These are phyloP conservation scores for Lentinula lateritia DNA, from an alignment of 768 basidiomycete species.

Conservation along the genomic window DNA sequence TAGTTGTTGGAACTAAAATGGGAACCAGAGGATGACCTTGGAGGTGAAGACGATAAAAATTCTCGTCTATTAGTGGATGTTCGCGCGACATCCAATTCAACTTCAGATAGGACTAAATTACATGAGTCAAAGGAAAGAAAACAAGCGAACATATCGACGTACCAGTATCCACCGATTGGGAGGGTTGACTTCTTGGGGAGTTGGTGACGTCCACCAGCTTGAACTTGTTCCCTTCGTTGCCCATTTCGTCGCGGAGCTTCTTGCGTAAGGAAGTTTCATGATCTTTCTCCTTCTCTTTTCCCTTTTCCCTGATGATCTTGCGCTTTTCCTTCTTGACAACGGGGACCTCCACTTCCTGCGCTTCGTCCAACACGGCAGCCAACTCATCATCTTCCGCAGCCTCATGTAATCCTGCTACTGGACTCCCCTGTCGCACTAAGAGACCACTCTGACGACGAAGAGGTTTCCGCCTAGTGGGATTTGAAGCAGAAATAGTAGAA, in stretches of 20 bases:
- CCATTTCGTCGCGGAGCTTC: constrained; percentile 4
- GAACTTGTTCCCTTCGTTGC: constrained; percentile 32
- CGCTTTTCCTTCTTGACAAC: constrained; percentile 41
- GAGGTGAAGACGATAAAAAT: constrained; percentile 31
- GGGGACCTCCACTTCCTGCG: constrained; percentile 28
- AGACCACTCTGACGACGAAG: constrained; percentile 50
- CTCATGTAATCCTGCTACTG: constrained; percentile 63
- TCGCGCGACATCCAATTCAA: constrained; percentile 11
- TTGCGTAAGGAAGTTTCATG: constrained; percentile 8
- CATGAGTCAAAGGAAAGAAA: background rate
- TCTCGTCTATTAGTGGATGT: constrained; percentile 13
- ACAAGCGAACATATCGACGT: constrained; percentile 3
- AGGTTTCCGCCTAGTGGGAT: constrained; percentile 28
- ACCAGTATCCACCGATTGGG: constrained; percentile 42
- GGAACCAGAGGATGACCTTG: constrained; percentile 25
- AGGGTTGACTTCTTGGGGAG: constrained; percentile 38
- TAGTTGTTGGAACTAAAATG: background rate
- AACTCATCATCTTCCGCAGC: constrained; percentile 53
- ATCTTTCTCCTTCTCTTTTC: constrained; percentile 31
- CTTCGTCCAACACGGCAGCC: constrained; percentile 27
- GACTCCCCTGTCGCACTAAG: constrained; percentile 59
- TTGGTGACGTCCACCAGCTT: constrained; percentile 66
- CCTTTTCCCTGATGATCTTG: constrained; percentile 28
- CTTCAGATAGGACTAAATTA: constrained; percentile 14
- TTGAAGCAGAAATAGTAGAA: constrained; percentile 13